A percentile compares a stretch with the other conserved stretches of the same genome.
Evolutionary conservation across 2,329 filamentous ascomycete genomes (phyloP).

Genomic region (Penicillium sp.): DNA sequence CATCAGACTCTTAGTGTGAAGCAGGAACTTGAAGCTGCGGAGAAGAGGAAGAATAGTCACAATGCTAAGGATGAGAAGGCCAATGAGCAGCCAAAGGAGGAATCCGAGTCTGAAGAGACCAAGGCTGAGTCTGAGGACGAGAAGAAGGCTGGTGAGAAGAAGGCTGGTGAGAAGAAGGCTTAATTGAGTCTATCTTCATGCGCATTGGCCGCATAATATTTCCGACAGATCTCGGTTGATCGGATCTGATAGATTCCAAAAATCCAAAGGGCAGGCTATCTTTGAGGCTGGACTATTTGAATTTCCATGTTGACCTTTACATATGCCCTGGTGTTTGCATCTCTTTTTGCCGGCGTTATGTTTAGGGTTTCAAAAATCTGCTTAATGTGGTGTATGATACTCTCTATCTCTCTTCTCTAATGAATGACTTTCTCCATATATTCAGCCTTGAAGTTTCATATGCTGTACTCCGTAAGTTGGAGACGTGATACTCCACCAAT

Average conservation of each 20-base stretch:
- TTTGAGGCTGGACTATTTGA: slow-evolving; percentile 11
- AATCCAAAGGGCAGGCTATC: not conserved
- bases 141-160: slow-evolving; percentile 15
- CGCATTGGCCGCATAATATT: not conserved
- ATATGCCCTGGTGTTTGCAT: slow-evolving; percentile 10
- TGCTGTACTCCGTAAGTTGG: not conserved
- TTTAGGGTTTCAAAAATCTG: slow-evolving; percentile 14
- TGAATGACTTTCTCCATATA: slow-evolving; percentile 4
- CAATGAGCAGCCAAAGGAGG: slow-evolving; percentile 5
- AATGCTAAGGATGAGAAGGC: slow-evolving; percentile 15
- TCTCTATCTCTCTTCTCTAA: slow-evolving; percentile 15
- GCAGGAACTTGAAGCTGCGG: slow-evolving; percentile 16
- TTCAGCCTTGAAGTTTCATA: not conserved
- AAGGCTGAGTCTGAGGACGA: slow-evolving; percentile 10
- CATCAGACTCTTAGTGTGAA: slow-evolving; percentile 38
- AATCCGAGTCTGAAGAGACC: slow-evolving; percentile 14
- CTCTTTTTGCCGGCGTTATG: slow-evolving; percentile 9
- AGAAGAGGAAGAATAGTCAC: slow-evolving; percentile 21
- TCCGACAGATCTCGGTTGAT: not conserved
- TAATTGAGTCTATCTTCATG: not conserved
- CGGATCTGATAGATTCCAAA: not conserved
- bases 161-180: slow-evolving; percentile 3
- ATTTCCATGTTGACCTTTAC: slow-evolving; percentile 1
- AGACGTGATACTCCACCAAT: not conserved
- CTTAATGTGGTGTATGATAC: slow-evolving; percentile 18